These are phyloP conservation scores for Podospora sp. DNA, from an alignment of 495 filamentous ascomycete genomes.

Conservation along the genomic window DNA sequence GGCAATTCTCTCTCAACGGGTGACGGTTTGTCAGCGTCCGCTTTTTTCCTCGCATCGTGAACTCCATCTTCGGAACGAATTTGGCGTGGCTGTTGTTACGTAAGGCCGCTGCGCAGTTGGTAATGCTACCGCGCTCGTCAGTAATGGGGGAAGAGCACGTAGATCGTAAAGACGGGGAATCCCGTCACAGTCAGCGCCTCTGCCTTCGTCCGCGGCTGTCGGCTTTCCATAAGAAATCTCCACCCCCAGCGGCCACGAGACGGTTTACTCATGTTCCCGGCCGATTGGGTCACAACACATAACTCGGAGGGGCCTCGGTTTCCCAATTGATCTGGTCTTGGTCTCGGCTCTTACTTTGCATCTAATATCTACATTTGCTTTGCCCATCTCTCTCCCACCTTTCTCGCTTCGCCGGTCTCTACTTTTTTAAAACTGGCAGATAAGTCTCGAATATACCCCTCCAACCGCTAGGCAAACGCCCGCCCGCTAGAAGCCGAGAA, in stretches of 20 bases:
- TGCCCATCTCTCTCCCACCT: too few relatives aligned
- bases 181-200: background rate
- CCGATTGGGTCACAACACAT: conserved; percentile 9
- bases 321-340: background rate
- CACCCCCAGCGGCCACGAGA: background rate
- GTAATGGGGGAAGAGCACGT: background rate
- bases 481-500: conserved; percentile 1
- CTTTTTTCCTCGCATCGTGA: background rate
- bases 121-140: conserved; percentile 3
- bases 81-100: conserved; percentile 2
- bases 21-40: conserved; percentile 15
- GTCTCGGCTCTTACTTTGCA: background rate
- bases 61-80: background rate
- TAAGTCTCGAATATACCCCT: background rate
- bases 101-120: conserved; percentile 11
- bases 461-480: background rate
- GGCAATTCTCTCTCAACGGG: background rate
- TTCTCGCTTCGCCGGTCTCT: background rate
- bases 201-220: conserved; percentile 1
- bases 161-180: background rate
- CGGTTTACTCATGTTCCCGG: conserved; percentile 7
- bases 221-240: background rate
- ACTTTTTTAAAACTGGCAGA: too few relatives aligned
- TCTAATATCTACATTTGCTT: too few relatives aligned
- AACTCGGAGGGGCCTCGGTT: background rate